Conservation (phyloP, 1,284 basidiomycete genomes). For the Sanghuangporus sanghuang region DNA sequence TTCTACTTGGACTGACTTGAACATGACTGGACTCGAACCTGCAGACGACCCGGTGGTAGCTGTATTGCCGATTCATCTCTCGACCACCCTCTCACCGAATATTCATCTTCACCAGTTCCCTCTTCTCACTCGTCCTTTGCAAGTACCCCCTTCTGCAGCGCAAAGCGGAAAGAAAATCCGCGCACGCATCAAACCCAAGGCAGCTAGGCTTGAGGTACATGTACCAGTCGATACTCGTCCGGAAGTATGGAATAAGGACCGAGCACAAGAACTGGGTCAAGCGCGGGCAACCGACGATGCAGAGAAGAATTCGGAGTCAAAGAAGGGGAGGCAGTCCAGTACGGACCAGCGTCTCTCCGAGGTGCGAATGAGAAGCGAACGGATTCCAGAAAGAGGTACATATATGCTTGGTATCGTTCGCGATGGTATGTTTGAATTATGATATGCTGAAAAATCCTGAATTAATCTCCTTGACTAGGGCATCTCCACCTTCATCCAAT, state of each 20-base stretch:
- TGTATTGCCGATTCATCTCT: constrained; percentile 65
- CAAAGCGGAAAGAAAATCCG: constrained; percentile 69
- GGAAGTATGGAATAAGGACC: constrained; percentile 73
- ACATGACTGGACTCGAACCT: not conserved
- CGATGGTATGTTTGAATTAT: constrained; percentile 44
- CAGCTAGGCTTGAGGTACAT: constrained; percentile 64
- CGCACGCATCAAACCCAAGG: constrained; percentile 61
- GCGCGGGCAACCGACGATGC: constrained; percentile 65
- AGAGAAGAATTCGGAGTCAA: constrained; percentile 60
- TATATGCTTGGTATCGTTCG: constrained; percentile 72
- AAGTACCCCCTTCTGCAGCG: constrained; percentile 66
- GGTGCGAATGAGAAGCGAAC: constrained; percentile 66
- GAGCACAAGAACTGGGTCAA: constrained; percentile 55
- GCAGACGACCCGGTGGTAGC: constrained; percentile 57
- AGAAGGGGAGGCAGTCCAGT: constrained; percentile 43
- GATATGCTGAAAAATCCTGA: not conserved
- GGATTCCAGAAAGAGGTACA: constrained; percentile 52
- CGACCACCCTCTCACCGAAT: constrained; percentile 52
- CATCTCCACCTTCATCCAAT: constrained; percentile 75
- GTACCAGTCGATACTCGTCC: constrained; percentile 69
- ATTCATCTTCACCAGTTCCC: constrained; percentile 77
- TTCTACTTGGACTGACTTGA: not conserved
- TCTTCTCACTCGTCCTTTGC: constrained; percentile 63
- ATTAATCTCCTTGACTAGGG: constrained; percentile 36
- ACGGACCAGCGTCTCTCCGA: constrained; percentile 61